Percentiles rank a stretch among this genome's conserved stretches.
Conservation (phyloP, 768 basidiomycete genomes). For the Candolleomyces aberdarensis region DNA sequence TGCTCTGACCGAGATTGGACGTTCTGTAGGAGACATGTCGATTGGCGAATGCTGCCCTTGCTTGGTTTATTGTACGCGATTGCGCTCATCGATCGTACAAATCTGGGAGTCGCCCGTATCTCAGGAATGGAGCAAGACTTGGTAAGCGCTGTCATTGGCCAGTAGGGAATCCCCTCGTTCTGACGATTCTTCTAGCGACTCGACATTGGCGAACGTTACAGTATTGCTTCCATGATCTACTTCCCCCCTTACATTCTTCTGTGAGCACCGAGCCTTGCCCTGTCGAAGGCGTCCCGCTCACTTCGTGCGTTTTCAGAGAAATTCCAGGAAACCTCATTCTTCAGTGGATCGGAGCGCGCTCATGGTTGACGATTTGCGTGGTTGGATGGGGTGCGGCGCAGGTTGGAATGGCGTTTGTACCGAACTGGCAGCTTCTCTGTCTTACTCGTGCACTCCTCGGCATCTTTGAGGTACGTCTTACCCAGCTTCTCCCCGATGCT, state of each 20-base stretch:
- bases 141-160: constrained; percentile 14
- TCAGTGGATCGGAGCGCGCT: constrained; percentile 24
- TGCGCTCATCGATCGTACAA: constrained; percentile 36
- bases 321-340: constrained; percentile 27
- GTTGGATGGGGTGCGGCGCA: constrained; percentile 29
- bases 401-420: constrained; percentile 31
- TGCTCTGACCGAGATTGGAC: not conserved
- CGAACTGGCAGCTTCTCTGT: constrained; percentile 23
- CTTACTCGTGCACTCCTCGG: constrained; percentile 25
- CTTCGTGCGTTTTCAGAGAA: constrained; percentile 11
- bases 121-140: constrained; percentile 35
- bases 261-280: constrained; percentile 16
- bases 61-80: constrained; percentile 32
- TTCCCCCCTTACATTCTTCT: constrained; percentile 35
- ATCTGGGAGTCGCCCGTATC: constrained; percentile 32
- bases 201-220: constrained; percentile 29
- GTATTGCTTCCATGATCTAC: constrained; percentile 31
- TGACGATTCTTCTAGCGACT: constrained; percentile 18
- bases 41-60: constrained; percentile 33
- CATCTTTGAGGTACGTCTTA: constrained; percentile 18
- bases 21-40: constrained; percentile 24
- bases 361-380: constrained; percentile 26
- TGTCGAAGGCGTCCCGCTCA: not conserved
- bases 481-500: not conserved
- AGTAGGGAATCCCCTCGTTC: not conserved